Evolutionary conservation across 106 monocot genomes (phyloP).

Genomic region (Agapanthus africanus): DNA sequence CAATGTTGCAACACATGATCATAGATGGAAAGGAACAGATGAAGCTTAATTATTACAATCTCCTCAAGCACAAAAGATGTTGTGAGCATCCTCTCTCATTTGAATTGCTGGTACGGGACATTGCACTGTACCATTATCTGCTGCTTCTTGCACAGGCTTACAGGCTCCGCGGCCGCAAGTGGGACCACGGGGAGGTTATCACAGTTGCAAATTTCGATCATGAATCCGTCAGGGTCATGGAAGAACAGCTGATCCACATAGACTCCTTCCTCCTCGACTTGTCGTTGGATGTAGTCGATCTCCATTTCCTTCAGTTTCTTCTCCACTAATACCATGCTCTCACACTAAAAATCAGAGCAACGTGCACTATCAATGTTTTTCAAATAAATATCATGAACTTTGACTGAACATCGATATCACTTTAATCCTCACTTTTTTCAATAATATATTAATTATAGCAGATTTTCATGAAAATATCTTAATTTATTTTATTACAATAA

Average conservation of each 20-base stretch:
- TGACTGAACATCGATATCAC: no score
- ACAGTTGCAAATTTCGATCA: conserved; percentile 98
- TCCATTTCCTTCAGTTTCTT: conserved; percentile 36
- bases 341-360: conserved; percentile 68
- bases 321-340: conserved; percentile 43
- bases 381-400: no score
- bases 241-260: conserved; percentile 84
- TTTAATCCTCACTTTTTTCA: no score
- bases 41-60: no score
- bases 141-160: conserved; percentile 38
- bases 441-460: no score
- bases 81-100: neutral
- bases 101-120: neutral
- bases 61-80: conserved; percentile 14
- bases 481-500: no score
- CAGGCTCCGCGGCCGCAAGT: conserved; percentile 10
- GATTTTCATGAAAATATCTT: no score
- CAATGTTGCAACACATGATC: no score
- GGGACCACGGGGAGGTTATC: conserved; percentile 79
- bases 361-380: no score
- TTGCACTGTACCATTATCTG: neutral
- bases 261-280: conserved; percentile 71
- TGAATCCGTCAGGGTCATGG: conserved; percentile 90
- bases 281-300: conserved; percentile 39
- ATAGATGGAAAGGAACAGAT: no score